Base-by-base conservation (phyloP, 2,329 filamentous ascomycete genomes). In the Truncatella angustata region DNA sequence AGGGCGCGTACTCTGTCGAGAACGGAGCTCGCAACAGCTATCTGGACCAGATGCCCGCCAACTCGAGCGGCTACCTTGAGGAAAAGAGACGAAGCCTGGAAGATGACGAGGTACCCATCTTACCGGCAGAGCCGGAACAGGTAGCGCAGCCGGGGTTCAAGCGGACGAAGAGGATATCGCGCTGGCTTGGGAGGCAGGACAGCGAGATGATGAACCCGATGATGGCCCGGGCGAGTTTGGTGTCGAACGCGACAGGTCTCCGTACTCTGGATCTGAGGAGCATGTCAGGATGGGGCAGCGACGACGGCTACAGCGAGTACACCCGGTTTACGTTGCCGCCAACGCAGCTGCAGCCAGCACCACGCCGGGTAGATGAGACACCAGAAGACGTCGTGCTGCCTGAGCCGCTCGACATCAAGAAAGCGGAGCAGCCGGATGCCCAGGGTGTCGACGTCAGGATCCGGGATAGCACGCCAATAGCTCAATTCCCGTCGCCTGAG, bases 131-230 rank as follows among this genome's bases (percentile, higher is more conserved):
- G 20, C 32, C 32, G 16, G 18, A 43, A 23, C 4, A 20, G 12
- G 21, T n/a, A 4, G 39, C 45, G n/a, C 24, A 36, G 14, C 46
- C 46, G 3, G 7, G 24, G 5, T 39, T 39, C 24, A 49, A 39
- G 35, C 23, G 23, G 7, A 32, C 35, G 24, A 36, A 37, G 45
- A 35, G 30, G 12, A 42, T 54, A 18, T 50, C 48, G 9, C 40
- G 32, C 9, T 54, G 52, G 52, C 49, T 54, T 12, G 30, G 28
- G n/a, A 34, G 49, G 12, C 52, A 54, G 9, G 42, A 30, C 5
- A 5, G 18, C 4, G 21, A 48, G 4, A 54, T 54, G 52, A 21
- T 54, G 9, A 51, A 54, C 24, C 52, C 52, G 5, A 16, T 51
- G 26, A 35, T 35, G 16, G 48, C 52, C 3, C 48, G 52, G 2